phyloP scores from a whole-genome alignment of 805 yeast genomes.

The Starmera pachycereana region DNA sequence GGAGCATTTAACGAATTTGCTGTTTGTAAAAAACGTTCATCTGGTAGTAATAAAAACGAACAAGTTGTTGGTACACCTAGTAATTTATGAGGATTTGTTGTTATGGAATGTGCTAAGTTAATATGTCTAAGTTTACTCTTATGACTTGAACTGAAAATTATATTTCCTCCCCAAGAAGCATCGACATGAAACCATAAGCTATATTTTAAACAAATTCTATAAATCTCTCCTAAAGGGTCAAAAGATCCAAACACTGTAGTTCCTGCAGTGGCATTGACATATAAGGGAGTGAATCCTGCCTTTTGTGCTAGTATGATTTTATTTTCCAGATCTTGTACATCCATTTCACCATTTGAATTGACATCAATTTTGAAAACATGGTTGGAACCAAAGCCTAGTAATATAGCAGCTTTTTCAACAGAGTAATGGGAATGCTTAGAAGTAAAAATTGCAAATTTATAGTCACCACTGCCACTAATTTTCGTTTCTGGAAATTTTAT shows the following conservation, averaged over 20 bases:
- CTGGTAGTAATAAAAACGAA: slow-evolving; percentile 66
- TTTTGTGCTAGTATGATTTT: slow-evolving; percentile 32
- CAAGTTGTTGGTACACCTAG: slow-evolving; percentile 77
- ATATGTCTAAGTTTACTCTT: slow-evolving; percentile 42
- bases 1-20: slow-evolving; percentile 77
- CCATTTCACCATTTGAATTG: slow-evolving; percentile 45
- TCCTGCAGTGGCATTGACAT: slow-evolving; percentile 79
- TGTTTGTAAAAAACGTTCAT: slow-evolving; percentile 50
- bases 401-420: slow-evolving; percentile 70
- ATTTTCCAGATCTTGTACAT: slow-evolving; percentile 32
- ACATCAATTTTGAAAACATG: slow-evolving; percentile 57
- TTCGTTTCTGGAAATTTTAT: slow-evolving; percentile 61
- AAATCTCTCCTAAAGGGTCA: slow-evolving; percentile 53
- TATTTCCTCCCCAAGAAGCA: slow-evolving; percentile 90
- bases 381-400: slow-evolving; percentile 59
- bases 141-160: slow-evolving; percentile 48
- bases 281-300: slow-evolving; percentile 63
- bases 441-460: slow-evolving; percentile 60
- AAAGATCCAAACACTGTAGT: slow-evolving; percentile 82
- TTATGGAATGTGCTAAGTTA: slow-evolving; percentile 62
- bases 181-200: slow-evolving; percentile 75
- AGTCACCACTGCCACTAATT: slow-evolving; percentile 38
- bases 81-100: slow-evolving; percentile 82
- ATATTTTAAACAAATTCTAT: slow-evolving; percentile 40
- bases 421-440: slow-evolving; percentile 71